Evolutionary conservation across 192 early-diverging fungal genomes (phyloP), one percentile per base, ranked within the genome.

Genomic region (Haplosporangium gracile): DNA sequence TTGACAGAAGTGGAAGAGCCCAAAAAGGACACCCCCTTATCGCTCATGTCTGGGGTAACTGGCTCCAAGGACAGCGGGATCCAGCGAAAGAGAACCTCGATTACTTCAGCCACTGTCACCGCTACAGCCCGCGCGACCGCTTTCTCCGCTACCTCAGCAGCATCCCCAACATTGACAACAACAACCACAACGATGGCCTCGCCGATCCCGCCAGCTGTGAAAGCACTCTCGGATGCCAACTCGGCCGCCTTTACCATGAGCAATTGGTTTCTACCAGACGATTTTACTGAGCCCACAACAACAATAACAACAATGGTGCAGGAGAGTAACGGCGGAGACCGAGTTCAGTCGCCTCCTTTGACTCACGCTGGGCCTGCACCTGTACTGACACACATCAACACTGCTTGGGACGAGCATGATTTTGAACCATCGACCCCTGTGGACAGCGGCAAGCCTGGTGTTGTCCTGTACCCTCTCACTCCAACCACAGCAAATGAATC

Each of bases 181-280:
- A 55, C 77, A 26, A 24, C 68, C n/a, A 0, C 40, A 34, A 15
- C 69, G 36, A 29, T 24, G 8, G 5, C 70, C 11, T 45, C 74
- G 0, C 39, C 75, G 13, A 47, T 72, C 22, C 32, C 73, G 26
- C 55, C 78, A 47, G 63, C 65, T 20, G 70, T 65, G 32, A 42
- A 49, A 60, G 75, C 75, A 11, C 11, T 57, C 16, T 26, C 75
- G 2, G 43, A 72, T 5, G 74, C 40, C 29, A 49, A 73, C 29
- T 68, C 71, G 16, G 36, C 70, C 13, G 63, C 75, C 8, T 86
- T 86, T 68, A 78, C 84, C 8, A 86, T 86, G 84, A 86, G 84
- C 65, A 86, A 81, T 24, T 86, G 84, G 84, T 81, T 76, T 0
- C 60, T 86, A 72, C 84, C 84, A 15, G 51, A 78, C 9, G 79